Evolutionary conservation across 257 asterid species (phyloP).

Genomic region (Phtheirospermum japonicum): DNA sequence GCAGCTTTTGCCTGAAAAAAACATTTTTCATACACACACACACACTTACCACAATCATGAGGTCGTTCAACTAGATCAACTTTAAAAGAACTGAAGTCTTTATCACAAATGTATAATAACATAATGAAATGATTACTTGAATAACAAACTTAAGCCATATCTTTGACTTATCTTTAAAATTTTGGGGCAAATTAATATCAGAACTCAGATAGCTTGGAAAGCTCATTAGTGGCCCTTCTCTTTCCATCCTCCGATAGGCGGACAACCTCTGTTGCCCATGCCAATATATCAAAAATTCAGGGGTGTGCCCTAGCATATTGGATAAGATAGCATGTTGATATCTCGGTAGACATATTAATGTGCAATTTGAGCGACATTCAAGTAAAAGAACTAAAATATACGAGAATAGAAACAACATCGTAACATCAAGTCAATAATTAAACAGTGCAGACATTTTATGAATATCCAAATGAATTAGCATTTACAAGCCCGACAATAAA

Average conservation of each 20-base stretch:
- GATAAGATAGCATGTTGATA: constrained; percentile 30
- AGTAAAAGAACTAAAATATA: constrained; percentile 9
- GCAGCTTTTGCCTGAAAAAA: constrained; percentile 83
- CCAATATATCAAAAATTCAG: constrained; percentile 79
- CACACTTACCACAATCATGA: background rate
- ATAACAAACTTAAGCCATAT: constrained; percentile 89
- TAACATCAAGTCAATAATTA: background rate
- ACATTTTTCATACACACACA: background rate
- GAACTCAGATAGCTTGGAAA: constrained; percentile 40
- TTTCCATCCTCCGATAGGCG: constrained; percentile 72
- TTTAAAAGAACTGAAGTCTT: background rate
- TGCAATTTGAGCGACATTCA: constrained; percentile 17
- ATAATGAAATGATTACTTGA: constrained; percentile 46
- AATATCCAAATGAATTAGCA: constrained; percentile 20
- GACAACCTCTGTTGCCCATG: constrained; percentile 94
- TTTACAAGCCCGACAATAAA: constrained; percentile 3
- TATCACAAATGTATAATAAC: constrained; percentile 18
- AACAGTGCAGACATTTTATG: background rate
- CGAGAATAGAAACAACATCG: background rate
- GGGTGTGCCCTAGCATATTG: constrained; percentile 77
- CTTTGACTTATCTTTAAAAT: constrained; percentile 85
- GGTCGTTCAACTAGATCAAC: constrained; percentile 13
- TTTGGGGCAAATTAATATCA: constrained; percentile 54
- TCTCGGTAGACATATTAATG: constrained; percentile 20
- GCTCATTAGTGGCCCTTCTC: constrained; percentile 38